A percentile compares a stretch with the other conserved stretches of the same genome.
Conservation (phyloP, 495 filamentous ascomycete species). For the Neurospora tetraspora region DNA sequence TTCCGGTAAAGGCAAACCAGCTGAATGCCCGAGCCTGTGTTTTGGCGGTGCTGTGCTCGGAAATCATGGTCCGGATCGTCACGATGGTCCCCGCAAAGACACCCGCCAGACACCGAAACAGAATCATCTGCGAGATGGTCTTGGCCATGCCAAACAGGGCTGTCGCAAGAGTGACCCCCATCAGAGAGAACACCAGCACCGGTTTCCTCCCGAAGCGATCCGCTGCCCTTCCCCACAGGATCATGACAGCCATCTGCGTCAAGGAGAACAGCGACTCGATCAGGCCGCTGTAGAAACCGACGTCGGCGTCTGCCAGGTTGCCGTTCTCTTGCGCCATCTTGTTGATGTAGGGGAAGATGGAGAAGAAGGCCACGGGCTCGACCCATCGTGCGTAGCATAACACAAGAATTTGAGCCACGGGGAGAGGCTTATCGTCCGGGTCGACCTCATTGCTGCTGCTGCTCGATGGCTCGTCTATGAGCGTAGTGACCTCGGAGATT, state of each 20-base stretch:
- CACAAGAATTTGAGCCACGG: constrained; percentile 47
- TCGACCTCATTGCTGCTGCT: constrained; percentile 12
- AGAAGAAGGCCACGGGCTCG: constrained; percentile 68
- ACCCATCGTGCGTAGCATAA: constrained; percentile 59
- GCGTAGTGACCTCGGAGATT: constrained; percentile 9
- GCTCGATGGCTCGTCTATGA: background rate
- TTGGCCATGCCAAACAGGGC: constrained; percentile 52
- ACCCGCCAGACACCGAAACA: constrained; percentile 55
- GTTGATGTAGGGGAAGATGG: constrained; percentile 66
- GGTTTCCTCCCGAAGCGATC: constrained; percentile 60
- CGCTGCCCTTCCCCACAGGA: constrained; percentile 52
- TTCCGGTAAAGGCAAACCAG: constrained; percentile 59
- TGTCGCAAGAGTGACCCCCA: constrained; percentile 47
- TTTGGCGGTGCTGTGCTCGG: constrained; percentile 53
- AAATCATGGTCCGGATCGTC: constrained; percentile 61
- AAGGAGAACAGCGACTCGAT: constrained; percentile 65
- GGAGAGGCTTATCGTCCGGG: constrained; percentile 36
- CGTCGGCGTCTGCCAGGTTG: constrained; percentile 41
- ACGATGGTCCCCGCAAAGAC: constrained; percentile 60
- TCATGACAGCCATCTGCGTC: constrained; percentile 50
- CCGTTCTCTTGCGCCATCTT: constrained; percentile 58
- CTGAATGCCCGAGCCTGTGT: constrained; percentile 62
- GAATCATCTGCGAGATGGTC: constrained; percentile 54
- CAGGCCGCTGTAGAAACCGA: constrained; percentile 62
- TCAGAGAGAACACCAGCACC: constrained; percentile 50